These are phyloP conservation scores for Hansenula sp. DNA, from an alignment of 1,139 yeast genomes.

Conservation along the genomic window DNA sequence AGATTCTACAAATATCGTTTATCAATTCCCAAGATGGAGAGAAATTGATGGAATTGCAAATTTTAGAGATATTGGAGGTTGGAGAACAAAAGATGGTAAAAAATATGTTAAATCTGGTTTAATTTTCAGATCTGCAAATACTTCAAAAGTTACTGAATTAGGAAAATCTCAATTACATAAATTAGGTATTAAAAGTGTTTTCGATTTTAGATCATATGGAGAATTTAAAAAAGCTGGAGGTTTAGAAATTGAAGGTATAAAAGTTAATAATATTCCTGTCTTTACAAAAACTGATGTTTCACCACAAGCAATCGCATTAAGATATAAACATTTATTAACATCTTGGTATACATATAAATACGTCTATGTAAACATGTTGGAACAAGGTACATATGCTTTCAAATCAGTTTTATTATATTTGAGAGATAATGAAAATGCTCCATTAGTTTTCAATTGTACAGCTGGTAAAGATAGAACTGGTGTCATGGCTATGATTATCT, in stretches of 20 bases:
- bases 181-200: constrained; percentile 52
- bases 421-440: constrained; percentile 45
- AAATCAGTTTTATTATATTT: constrained; percentile 46
- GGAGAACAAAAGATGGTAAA: constrained; percentile 35
- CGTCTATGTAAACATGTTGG: constrained; percentile 60
- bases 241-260: constrained; percentile 41
- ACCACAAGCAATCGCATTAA: constrained; percentile 59
- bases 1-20: constrained; percentile 30
- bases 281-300: constrained; percentile 53
- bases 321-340: constrained; percentile 53
- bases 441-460: constrained; percentile 69
- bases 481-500: constrained; percentile 59
- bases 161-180: constrained; percentile 40
- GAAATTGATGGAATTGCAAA: constrained; percentile 63
- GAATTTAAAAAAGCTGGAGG: constrained; percentile 54
- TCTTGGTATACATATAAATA: constrained; percentile 61
- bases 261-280: constrained; percentile 57
- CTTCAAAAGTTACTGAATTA: constrained; percentile 40
- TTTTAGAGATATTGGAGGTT: constrained; percentile 82
- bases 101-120: constrained; percentile 49
- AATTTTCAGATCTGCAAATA: constrained; percentile 62
- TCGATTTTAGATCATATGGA: constrained; percentile 64
- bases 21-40: constrained; percentile 51
- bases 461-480: constrained; percentile 92
- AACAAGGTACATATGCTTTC: constrained; percentile 42